These are phyloP conservation scores for Fusarium vanettenii DNA, from an alignment of 2,329 filamentous ascomycete species.

Conservation along the genomic window DNA sequence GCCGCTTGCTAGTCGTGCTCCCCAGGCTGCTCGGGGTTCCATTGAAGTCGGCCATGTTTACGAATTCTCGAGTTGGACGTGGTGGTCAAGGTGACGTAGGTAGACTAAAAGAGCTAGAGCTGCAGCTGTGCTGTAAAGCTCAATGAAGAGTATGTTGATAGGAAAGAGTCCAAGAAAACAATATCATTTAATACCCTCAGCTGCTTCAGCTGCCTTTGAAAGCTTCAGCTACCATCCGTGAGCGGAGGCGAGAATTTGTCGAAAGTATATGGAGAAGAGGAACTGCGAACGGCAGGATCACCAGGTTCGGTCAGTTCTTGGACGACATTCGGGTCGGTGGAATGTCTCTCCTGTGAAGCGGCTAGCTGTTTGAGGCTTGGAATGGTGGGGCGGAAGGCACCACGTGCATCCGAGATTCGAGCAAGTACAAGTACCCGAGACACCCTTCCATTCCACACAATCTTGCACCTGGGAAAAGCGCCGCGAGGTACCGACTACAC, in stretches of 20 bases:
- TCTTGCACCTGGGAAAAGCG: too few species aligned
- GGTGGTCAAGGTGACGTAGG: conserved; percentile 26
- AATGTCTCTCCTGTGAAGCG: conserved; percentile 32
- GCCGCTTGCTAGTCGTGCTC: conserved; percentile 44
- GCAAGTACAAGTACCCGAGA: conserved; percentile 14
- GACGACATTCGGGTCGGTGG: conserved; percentile 31
- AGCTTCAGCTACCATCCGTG: conserved; percentile 21
- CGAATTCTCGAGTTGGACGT: conserved; percentile 5
- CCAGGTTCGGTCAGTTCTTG: conserved; percentile 27
- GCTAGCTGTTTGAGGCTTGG: conserved; percentile 31
- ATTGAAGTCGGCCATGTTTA: conserved; percentile 44
- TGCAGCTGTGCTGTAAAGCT: conserved; percentile 4
- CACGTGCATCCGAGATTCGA: conserved; percentile 7
- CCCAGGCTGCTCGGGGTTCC: conserved; percentile 42
- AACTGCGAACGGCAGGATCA: conserved; percentile 16
- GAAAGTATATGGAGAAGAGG: conserved; percentile 10
- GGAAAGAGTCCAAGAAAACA: conserved; percentile 4
- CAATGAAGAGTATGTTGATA: not conserved
- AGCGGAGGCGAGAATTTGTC: not conserved
- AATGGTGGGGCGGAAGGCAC: conserved; percentile 4
- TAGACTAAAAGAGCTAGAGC: not conserved
- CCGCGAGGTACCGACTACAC: not conserved
- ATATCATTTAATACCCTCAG: conserved; percentile 15
- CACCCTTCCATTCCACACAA: not conserved
- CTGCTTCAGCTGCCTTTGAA: conserved; percentile 28